Percentiles rank a stretch among this genome's conserved stretches.
Evolutionary conservation across 441 rosid genomes (phyloP).

Genomic region (Jatropha multifida): DNA sequence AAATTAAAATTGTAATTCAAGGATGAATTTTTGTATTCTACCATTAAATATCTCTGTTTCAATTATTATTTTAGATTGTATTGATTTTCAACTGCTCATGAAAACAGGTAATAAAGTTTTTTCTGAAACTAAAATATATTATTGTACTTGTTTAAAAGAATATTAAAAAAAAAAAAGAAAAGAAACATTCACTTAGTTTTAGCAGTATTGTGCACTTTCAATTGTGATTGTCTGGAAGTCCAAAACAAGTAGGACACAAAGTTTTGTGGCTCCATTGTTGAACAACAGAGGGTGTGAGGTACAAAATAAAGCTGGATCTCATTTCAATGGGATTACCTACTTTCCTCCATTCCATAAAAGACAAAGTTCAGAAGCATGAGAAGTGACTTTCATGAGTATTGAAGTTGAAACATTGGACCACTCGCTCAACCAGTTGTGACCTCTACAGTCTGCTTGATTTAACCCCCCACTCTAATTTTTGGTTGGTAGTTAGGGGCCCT

Average conservation of each 20-base stretch:
- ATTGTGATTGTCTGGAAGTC: background rate
- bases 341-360: background rate
- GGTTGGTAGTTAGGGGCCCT: slow-evolving; percentile 1
- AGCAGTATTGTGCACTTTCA: background rate
- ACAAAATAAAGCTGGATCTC: background rate
- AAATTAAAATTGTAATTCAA: no score
- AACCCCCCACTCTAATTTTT: background rate
- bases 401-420: slow-evolving; percentile 1
- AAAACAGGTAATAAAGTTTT: no score
- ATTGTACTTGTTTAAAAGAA: background rate
- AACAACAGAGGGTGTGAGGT: background rate
- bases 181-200: no score
- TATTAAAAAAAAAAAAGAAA: background rate
- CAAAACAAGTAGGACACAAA: background rate
- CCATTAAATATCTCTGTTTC: no score
- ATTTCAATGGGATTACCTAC: background rate
- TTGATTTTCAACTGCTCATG: no score
- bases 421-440: background rate
- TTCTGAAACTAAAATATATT: no score
- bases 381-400: background rate
- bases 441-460: no score
- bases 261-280: background rate
- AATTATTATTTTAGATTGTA: no score
- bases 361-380: background rate
- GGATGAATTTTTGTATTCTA: no score